phyloP scores from a whole-genome alignment of 2,329 filamentous ascomycete genomes.

The Sclerotinia glacialis region DNA sequence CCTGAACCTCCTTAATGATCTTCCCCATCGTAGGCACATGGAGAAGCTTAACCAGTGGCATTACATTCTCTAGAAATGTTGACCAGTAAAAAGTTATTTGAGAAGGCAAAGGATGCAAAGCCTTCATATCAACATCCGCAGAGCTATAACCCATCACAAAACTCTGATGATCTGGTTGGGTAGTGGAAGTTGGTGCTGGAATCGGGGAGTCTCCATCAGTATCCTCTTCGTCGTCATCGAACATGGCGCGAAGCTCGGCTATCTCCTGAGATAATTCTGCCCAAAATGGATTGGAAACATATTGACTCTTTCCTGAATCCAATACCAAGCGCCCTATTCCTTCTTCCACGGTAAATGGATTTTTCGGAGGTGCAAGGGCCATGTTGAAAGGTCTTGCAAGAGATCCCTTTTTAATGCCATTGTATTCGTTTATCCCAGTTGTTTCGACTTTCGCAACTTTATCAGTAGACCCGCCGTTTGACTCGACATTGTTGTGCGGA shows the following conservation, averaged over 20 bases:
- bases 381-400: slow-evolving; percentile 30
- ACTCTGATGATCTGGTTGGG: slow-evolving; percentile 64
- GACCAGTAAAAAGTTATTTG: slow-evolving; percentile 68
- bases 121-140: slow-evolving; percentile 62
- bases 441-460: slow-evolving; percentile 28
- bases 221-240: slow-evolving; percentile 35
- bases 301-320: slow-evolving; percentile 65
- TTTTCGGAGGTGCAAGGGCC: slow-evolving; percentile 33
- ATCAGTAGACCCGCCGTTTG: slow-evolving; percentile 10
- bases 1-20: slow-evolving; percentile 58
- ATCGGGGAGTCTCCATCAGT: slow-evolving; percentile 34
- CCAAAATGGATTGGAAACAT: slow-evolving; percentile 77
- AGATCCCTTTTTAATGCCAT: slow-evolving; percentile 33
- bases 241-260: slow-evolving; percentile 37
- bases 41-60: slow-evolving; percentile 68
- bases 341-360: slow-evolving; percentile 42
- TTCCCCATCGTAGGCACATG: slow-evolving; percentile 66
- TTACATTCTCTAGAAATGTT: slow-evolving; percentile 69
- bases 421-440: slow-evolving; percentile 30
- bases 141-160: slow-evolving; percentile 74
- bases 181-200: slow-evolving; percentile 47
- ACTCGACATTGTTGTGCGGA: slow-evolving; percentile 27
- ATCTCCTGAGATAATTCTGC: slow-evolving; percentile 61
- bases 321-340: slow-evolving; percentile 64
- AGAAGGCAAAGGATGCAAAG: slow-evolving; percentile 62